Conservation (phyloP, 1,139 yeast genomes). For the Wickerhamiella infanticola region DNA sequence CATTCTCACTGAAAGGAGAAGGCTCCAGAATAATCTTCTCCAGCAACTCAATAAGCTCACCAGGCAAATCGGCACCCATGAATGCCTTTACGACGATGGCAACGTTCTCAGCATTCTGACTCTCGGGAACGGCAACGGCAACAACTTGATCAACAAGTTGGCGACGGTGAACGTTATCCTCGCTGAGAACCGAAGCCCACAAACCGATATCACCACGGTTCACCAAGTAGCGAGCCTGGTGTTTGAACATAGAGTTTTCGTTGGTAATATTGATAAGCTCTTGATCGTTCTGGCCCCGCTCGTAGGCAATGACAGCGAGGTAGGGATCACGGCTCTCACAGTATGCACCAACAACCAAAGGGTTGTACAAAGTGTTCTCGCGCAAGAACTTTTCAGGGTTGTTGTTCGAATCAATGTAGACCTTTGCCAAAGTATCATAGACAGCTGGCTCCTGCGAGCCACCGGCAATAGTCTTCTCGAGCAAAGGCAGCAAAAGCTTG, state of each 20-base stretch:
- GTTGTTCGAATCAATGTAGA: conserved; percentile 93
- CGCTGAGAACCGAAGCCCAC: conserved; percentile 66
- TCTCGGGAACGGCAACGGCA: conserved; percentile 92
- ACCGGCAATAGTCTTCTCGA: conserved; percentile 75
- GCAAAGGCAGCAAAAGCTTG: conserved; percentile 78
- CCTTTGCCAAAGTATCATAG: conserved; percentile 88
- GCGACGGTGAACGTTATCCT: conserved; percentile 74
- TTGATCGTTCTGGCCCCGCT: conserved; percentile 82
- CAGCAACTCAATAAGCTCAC: conserved; percentile 80
- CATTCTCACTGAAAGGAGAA: conserved; percentile 89
- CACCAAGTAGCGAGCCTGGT: conserved; percentile 90
- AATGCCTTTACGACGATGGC: conserved; percentile 93
- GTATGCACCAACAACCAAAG: conserved; percentile 89
- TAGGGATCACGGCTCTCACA: conserved; percentile 99
- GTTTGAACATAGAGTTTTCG: conserved; percentile 95
- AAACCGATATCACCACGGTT: conserved; percentile 66
- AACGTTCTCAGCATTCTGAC: conserved; percentile 89
- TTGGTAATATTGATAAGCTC: conserved; percentile 86
- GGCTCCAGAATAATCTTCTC: conserved; percentile 95
- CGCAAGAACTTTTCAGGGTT: conserved; percentile 92
- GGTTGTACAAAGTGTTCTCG: conserved; percentile 80
- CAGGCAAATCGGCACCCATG: conserved; percentile 88
- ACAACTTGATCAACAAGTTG: conserved; percentile 86
- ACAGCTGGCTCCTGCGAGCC: conserved; percentile 89
- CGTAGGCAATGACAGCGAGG: conserved; percentile 91